Base-by-base conservation (phyloP, 495 filamentous ascomycete genomes). In the Pseudoneurospora amorphoporcata region DNA sequence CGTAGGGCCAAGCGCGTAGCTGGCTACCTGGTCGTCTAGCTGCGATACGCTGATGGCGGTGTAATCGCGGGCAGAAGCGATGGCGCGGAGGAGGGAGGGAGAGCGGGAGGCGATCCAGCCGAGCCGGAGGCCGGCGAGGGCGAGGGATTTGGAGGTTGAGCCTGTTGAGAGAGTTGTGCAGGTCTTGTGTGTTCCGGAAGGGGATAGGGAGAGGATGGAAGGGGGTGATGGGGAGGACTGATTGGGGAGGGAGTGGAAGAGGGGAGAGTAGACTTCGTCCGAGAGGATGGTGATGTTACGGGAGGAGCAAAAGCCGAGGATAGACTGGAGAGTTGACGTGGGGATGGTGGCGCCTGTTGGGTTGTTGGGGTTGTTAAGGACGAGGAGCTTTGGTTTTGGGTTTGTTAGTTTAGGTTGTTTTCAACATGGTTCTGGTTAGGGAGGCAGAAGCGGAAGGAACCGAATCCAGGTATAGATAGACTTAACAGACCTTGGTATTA, bases 211-310 rank as follows among this genome's bases (percentile, higher is more conserved):
- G 16, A 84, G 84, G 69, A 92, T 87, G 53, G 85, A 88, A 0
- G 80, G 78, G 4, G 80, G 80, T 0, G 77, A 73, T 61, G 12
- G 14, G 6, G 29, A 32, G 8, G 73, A 45, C 9, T 75, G 72
- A 2, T 73, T 68, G 4, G 80, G 78, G 14, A 84, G 76, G 68
- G 81, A 79, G 82, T 97, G 94, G 85, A 94, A 97, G n/a, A 97
- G 83, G 0, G 94, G 94, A 6, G 92, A 88, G 79, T 96, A 97
- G 8, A 96, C 94, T 81, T 97, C 94, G 75, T 97, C 94, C 5
- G 88, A 87, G 69, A 94, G 84, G 29, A 97, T 82, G 38, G 84
- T 89, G 71, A 95, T 91, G 68, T 88, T 85, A 40, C 86, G 83
- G 42, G 84, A 78, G 35, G 82, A 80, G 6, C 93, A 92, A 69